A percentile compares a stretch with the other conserved stretches of the same genome.
Conservation (phyloP, 2,329 filamentous ascomycete species). For the Fusarium sulawesiense region DNA sequence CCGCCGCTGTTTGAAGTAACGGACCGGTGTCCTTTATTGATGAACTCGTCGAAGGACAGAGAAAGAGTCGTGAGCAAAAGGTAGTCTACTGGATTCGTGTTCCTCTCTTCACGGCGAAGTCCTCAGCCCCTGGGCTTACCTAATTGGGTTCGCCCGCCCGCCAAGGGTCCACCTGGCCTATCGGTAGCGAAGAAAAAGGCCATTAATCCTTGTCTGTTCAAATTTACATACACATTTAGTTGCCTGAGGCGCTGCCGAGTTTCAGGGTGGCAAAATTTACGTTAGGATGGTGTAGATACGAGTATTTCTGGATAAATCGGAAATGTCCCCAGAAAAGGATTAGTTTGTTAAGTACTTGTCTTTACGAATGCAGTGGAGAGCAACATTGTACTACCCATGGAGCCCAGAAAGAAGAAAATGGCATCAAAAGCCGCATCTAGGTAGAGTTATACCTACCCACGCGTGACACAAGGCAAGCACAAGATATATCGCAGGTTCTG, state of each 20-base stretch:
- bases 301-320: not conserved
- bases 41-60: conserved; percentile 39
- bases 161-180: conserved; percentile 26
- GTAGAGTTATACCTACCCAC: no score
- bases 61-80: conserved; percentile 39
- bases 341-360: not conserved
- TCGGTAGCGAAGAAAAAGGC: conserved; percentile 10
- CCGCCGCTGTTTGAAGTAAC: conserved; percentile 45
- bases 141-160: conserved; percentile 32
- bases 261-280: conserved; percentile 3
- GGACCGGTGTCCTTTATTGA: conserved; percentile 47
- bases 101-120: conserved; percentile 29
- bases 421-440: no score
- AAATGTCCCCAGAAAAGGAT: conserved; percentile 12
- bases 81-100: conserved; percentile 32
- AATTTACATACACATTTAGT: conserved; percentile 8
- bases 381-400: no score
- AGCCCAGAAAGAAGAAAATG: no score
- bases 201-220: conserved; percentile 23
- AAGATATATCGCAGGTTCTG: no score
- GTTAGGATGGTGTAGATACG: not conserved
- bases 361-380: no score
- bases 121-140: conserved; percentile 47
- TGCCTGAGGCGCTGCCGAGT: conserved; percentile 40
- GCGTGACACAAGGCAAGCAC: no score